Evolutionary conservation across 192 early-diverging fungal species (phyloP).

Genomic region (Entomortierella parvispora): DNA sequence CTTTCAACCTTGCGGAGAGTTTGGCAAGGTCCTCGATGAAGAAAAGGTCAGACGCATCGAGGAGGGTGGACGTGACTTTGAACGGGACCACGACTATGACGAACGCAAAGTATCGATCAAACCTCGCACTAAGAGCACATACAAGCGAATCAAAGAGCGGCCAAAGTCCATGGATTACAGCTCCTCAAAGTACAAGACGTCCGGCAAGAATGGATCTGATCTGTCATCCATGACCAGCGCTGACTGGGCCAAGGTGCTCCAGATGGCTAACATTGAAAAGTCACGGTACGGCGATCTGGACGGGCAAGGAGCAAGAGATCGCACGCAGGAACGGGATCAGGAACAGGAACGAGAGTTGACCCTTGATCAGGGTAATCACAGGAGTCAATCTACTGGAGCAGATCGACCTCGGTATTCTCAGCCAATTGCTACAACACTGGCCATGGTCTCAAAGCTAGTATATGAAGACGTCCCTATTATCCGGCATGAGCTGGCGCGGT

Average conservation of each 20-base stretch:
- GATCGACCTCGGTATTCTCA: constrained; percentile 57
- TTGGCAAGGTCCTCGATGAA: constrained; percentile 44
- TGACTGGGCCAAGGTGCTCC: constrained; percentile 40
- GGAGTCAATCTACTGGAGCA: background rate
- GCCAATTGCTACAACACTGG: constrained; percentile 57
- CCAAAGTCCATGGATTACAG: constrained; percentile 33
- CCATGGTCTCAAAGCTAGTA: constrained; percentile 59
- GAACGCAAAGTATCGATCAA: constrained; percentile 22
- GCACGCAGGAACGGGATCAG: background rate
- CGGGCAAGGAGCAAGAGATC: background rate
- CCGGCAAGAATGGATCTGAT: constrained; percentile 38
- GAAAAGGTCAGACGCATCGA: constrained; percentile 44
- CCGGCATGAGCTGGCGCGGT: constrained; percentile 56
- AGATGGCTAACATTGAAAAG: constrained; percentile 45
- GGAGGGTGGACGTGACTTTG: constrained; percentile 44
- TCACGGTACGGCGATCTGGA: constrained; percentile 15
- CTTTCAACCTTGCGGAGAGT: constrained; percentile 51
- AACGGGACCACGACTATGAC: constrained; percentile 41
- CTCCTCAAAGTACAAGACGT: constrained; percentile 16
- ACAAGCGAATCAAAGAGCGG: constrained; percentile 11
- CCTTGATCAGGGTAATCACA: background rate
- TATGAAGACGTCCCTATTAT: constrained; percentile 66
- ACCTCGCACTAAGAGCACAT: constrained; percentile 1
- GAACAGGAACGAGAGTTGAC: background rate
- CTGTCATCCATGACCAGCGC: constrained; percentile 30